Base-by-base conservation (phyloP, 768 basidiomycete species). In the Suillus tomentosus region DNA sequence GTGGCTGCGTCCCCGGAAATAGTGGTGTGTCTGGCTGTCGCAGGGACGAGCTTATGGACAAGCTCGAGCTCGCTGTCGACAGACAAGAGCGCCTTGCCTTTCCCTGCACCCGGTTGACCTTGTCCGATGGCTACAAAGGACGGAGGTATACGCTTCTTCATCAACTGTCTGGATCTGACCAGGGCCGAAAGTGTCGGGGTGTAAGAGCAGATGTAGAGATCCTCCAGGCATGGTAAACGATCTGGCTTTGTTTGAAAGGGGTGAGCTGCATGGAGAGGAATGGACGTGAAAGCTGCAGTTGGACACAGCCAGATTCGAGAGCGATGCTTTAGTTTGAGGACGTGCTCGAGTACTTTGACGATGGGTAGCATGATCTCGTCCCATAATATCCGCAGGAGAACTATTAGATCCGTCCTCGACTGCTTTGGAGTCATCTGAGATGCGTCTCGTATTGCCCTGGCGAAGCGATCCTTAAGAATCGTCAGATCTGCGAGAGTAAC, bases 381-480 rank as follows among this genome's bases (percentile, higher is more conserved):
- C 45, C 45, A 45, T n/a, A 45, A 2, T 45, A 9, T n/a, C 0
- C 45, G 45, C n/a, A 4, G 5, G 3, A 45, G 45, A 0, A 45
- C 45, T 45, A 45, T 45, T 45, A 45, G 43, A n/a, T 45, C n/a
- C n/a, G n/a, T n/a, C n/a, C n/a, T n/a, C n/a, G n/a, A n/a, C n/a
- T n/a, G n/a, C n/a, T n/a, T n/a, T n/a, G n/a, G n/a, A n/a, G n/a
- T n/a, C n/a, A n/a, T n/a, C n/a, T n/a, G n/a, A n/a, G n/a, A n/a
- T n/a, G n/a, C n/a, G n/a, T n/a, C n/a, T 14, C 50, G 59, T 31
- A 64, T 64, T 22, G 64, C 64, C 47, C 22, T 39, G 36, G 17
- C 1, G n/a, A n/a, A 36, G 37, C 64, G 57, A 62, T 68, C 55
- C 22, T 62, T 37, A 31, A 67, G 22, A 48, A 5, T n/a, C 39